Percentiles rank a stretch among this genome's conserved stretches.
phyloP scores from a whole-genome alignment of 2,329 filamentous ascomycete genomes.

The Cytospora paraplurivora region DNA sequence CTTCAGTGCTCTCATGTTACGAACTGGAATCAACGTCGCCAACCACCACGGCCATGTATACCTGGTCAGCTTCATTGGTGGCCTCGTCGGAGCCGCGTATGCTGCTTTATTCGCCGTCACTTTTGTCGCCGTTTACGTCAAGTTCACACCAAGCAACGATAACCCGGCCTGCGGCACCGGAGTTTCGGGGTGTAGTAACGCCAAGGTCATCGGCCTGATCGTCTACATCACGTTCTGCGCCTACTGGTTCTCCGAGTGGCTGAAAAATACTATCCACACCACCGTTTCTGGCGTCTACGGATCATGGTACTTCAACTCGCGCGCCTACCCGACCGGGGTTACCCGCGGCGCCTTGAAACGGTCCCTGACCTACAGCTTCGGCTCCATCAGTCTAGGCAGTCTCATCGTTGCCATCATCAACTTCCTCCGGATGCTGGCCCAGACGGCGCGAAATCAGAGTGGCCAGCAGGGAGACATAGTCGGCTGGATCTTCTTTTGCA shows the following conservation, averaged over 20 bases:
- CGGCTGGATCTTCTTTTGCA: slow-evolving; percentile 67
- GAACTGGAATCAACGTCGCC: slow-evolving; percentile 81
- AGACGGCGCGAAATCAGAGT: slow-evolving; percentile 69
- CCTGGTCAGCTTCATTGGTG: slow-evolving; percentile 80
- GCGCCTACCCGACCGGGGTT: slow-evolving; percentile 71
- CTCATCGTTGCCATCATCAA: slow-evolving; percentile 86
- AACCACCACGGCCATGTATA: slow-evolving; percentile 86
- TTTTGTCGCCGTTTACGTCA: slow-evolving; percentile 81
- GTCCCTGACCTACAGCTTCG: slow-evolving; percentile 87
- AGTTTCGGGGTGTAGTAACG: slow-evolving; percentile 68
- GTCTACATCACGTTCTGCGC: slow-evolving; percentile 88
- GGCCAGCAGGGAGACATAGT: slow-evolving; percentile 69
- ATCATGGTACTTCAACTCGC: slow-evolving; percentile 83
- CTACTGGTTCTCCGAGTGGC: slow-evolving; percentile 92
- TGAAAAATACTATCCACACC: slow-evolving; percentile 91
- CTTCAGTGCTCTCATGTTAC: slow-evolving; percentile 87
- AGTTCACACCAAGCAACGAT: slow-evolving; percentile 67
- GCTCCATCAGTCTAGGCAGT: slow-evolving; percentile 85
- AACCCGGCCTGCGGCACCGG: slow-evolving; percentile 56
- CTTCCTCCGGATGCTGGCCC: slow-evolving; percentile 78
- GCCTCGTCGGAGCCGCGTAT: slow-evolving; percentile 73
- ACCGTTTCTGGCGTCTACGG: slow-evolving; percentile 88
- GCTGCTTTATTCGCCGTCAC: slow-evolving; percentile 86
- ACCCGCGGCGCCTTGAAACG: slow-evolving; percentile 83
- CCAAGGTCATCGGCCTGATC: slow-evolving; percentile 79